phyloP scores from a whole-genome alignment of 768 basidiomycete genomes.

The Erythrobasidium yunnanense region DNA sequence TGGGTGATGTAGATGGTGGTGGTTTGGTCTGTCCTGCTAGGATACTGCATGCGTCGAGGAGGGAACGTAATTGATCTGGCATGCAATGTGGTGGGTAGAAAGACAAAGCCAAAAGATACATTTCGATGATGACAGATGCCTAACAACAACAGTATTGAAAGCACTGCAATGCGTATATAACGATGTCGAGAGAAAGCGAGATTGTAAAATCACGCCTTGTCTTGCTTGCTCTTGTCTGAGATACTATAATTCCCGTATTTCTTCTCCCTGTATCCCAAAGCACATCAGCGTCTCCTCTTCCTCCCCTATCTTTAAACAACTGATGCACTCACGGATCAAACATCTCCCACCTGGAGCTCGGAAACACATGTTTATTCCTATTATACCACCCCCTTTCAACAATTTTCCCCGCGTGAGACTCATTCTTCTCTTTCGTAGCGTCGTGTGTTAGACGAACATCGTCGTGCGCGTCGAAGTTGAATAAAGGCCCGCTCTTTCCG shows the following conservation, averaged over 20 bases:
- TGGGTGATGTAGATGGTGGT: background rate
- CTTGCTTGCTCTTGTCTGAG: background rate
- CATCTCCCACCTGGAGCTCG: slow-evolving; percentile 91
- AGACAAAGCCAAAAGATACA: background rate
- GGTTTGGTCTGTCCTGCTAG: slow-evolving; percentile 1
- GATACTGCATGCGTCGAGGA: background rate
- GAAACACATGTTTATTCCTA: slow-evolving; percentile 94
- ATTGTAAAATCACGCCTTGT: too few species aligned
- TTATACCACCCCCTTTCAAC: slow-evolving; percentile 93
- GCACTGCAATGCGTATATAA: too few species aligned
- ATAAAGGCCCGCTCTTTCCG: slow-evolving; percentile 93
- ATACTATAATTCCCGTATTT: background rate
- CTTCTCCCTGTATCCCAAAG: background rate
- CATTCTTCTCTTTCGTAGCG: slow-evolving; percentile 92
- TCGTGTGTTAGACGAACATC: slow-evolving; percentile 89
- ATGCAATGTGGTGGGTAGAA: too few species aligned
- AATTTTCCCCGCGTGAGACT: slow-evolving; percentile 91
- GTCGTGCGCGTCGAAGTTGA: slow-evolving; percentile 98
- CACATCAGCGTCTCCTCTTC: too few species aligned
- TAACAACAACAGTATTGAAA: background rate
- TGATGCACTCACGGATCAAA: too few species aligned
- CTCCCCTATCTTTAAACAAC: too few species aligned
- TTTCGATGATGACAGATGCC: background rate
- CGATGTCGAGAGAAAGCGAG: too few species aligned
- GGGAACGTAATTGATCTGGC: background rate